These are phyloP conservation scores for Cyberlindnera saturnus DNA, from an alignment of 805 yeast genomes.

Conservation along the genomic window DNA sequence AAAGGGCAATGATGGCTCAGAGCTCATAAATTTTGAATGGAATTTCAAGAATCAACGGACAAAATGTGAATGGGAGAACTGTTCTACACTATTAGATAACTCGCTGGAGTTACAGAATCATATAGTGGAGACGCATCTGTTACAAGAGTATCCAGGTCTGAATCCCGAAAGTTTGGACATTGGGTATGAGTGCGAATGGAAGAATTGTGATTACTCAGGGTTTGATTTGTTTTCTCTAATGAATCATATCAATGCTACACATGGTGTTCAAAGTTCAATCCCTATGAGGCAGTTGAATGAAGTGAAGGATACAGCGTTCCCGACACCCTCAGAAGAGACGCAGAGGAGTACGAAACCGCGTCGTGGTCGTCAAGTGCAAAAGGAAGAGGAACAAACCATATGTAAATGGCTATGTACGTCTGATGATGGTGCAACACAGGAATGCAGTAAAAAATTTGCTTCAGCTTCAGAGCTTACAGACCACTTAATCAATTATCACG, in stretches of 20 bases:
- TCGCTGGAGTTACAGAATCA: constrained; percentile 43
- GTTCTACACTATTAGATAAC: constrained; percentile 38
- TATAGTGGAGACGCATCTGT: constrained; percentile 42
- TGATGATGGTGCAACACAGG: constrained; percentile 2
- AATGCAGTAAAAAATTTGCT: constrained; percentile 46
- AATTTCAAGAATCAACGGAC: constrained; percentile 33
- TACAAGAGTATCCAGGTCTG: constrained; percentile 21
- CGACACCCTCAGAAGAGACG: background rate
- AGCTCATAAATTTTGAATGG: constrained; percentile 21
- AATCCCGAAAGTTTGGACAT: background rate
- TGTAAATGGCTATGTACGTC: constrained; percentile 18
- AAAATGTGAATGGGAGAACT: constrained; percentile 66
- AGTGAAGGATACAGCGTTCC: background rate
- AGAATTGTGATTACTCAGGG: constrained; percentile 56
- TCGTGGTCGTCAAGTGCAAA: background rate
- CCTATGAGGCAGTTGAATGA: too few relatives aligned
- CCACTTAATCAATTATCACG: constrained; percentile 64
- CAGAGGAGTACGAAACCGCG: background rate
- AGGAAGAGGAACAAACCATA: constrained; percentile 14
- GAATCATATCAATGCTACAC: constrained; percentile 49
- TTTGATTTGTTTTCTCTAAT: constrained; percentile 47
- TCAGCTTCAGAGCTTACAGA: constrained; percentile 58
- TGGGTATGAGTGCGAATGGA: constrained; percentile 60
- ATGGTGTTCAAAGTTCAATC: constrained; percentile 24
- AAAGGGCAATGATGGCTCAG: constrained; percentile 1